Base-by-base conservation (phyloP, 495 filamentous ascomycete genomes). In the Friedmanniomyces simplex region DNA sequence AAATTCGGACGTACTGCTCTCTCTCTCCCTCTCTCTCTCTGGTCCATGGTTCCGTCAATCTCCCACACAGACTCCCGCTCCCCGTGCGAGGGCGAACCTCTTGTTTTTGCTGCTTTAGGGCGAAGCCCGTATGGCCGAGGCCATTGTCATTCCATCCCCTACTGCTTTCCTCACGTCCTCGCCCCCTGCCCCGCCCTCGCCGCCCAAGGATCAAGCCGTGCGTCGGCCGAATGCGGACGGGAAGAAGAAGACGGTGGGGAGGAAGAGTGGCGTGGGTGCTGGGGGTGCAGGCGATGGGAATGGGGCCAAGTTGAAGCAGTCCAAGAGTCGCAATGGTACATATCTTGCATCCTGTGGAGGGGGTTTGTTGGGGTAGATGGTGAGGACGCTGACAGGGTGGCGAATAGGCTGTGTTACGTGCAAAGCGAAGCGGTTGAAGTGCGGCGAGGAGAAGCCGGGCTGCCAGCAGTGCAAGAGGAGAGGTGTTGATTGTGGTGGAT, bases 371-470 rank as follows among this genome's bases (percentile, higher is more conserved):
- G 50, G n/a, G 4, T 7, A 22, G 21, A 10, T 14, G 32, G 12
- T 25, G 12, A 21, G 20, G 37, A n/a, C 55, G 57, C 32, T 59
- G n/a, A 42, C 47, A 36, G 36, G 39, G 18, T 45, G 20, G 47
- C 26, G 32, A 12, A 53, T 45, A 90, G 86, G 87, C 53, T 91
- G 87, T 71, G 76, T 84, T 55, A 89, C 86, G 48, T 91, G 87
- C 74, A 91, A 90, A 70, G 77, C 82, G 47, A 91, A 89, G 67
- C 76, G 87, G 57, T 71, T 91, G 53, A 91, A 91, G 68, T 91
- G 87, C 71, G 87, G 88, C 66, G 87, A 91, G 67, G 81, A 78
- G 34, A 88, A 91, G 60, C 87, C 87, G 6, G 77, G 75, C 34
- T 91, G 87, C 64, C 76, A 82, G 39, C 86, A 89, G 72, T 89